Conservation (phyloP, 1,284 basidiomycete species). For the Trichosporon ovoides region DNA sequence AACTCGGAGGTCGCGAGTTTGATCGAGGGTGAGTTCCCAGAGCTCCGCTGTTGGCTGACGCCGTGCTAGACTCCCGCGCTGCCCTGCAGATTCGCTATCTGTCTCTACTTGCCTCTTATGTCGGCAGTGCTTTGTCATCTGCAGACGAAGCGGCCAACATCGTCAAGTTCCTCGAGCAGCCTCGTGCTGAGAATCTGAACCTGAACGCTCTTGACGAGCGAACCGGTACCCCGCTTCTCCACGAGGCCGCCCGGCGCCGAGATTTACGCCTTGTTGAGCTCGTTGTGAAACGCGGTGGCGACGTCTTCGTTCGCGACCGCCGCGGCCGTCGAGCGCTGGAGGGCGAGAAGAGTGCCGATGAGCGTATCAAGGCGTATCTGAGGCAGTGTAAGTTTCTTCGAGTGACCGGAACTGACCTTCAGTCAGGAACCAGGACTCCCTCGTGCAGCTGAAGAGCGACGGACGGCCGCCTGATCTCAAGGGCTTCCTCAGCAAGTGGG, state of each 20-base stretch:
- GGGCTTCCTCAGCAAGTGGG: constrained; percentile 56
- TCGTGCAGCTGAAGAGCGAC: constrained; percentile 40
- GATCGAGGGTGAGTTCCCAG: constrained; percentile 61
- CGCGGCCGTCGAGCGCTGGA: constrained; percentile 72
- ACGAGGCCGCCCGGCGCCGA: constrained; percentile 78
- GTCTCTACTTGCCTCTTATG: constrained; percentile 66
- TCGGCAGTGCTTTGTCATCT: constrained; percentile 56
- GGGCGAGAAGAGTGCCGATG: constrained; percentile 55
- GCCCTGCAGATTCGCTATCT: constrained; percentile 72
- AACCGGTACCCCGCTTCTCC: constrained; percentile 73
- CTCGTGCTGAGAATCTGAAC: constrained; percentile 50
- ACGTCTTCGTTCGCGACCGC: constrained; percentile 81
- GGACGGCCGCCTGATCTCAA: constrained; percentile 60
- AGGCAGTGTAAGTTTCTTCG: constrained; percentile 63
- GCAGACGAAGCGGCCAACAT: constrained; percentile 34
- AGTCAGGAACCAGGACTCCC: constrained; percentile 72
- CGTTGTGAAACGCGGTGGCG: constrained; percentile 76
- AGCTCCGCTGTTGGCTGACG: background rate
- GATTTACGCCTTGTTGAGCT: constrained; percentile 78
- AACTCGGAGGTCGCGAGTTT: constrained; percentile 60
- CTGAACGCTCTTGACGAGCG: constrained; percentile 59
- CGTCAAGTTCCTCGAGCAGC: constrained; percentile 53
- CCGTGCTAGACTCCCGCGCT: constrained; percentile 64
- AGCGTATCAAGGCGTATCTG: constrained; percentile 75
- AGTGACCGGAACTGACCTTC: constrained; percentile 27